These are phyloP conservation scores for Termitomyces sp. DNA, from an alignment of 768 basidiomycete genomes.

Conservation along the genomic window DNA sequence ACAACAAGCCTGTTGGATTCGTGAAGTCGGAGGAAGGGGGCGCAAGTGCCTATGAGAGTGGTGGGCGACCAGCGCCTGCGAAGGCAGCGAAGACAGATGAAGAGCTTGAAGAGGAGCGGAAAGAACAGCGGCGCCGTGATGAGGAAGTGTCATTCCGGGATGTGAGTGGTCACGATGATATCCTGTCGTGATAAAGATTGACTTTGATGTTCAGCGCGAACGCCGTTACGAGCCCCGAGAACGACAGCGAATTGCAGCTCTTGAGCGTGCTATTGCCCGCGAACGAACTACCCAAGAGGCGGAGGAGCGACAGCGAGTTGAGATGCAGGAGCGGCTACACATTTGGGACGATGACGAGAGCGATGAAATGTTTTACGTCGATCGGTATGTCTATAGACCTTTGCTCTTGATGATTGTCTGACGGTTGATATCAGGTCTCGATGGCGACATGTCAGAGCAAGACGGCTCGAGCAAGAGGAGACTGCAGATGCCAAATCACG, in stretches of 20 bases:
- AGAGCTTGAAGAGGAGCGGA: constrained; percentile 79
- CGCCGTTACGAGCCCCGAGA: constrained; percentile 92
- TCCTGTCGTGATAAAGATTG: neutral
- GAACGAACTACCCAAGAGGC: constrained; percentile 68
- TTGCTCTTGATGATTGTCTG: neutral
- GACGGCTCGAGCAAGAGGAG: constrained; percentile 72
- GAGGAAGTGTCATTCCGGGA: constrained; percentile 84
- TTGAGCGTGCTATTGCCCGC: constrained; percentile 72
- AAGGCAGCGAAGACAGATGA: constrained; percentile 72
- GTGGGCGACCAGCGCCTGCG: constrained; percentile 27
- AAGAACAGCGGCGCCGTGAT: constrained; percentile 67
- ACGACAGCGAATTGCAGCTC: constrained; percentile 67
- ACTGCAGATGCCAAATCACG: constrained; percentile 82
- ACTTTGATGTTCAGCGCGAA: constrained; percentile 62
- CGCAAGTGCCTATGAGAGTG: constrained; percentile 16
- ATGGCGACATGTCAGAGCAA: constrained; percentile 77
- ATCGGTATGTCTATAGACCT: constrained; percentile 53
- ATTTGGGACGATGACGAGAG: constrained; percentile 93
- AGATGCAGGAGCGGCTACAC: constrained; percentile 78
- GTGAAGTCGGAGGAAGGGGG: constrained; percentile 58
- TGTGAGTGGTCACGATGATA: constrained; percentile 41
- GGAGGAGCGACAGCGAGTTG: constrained; percentile 73
- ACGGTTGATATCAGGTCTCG: constrained; percentile 47
- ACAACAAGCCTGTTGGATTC: constrained; percentile 77
- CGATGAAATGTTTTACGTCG: constrained; percentile 88